Evolutionary conservation across 176 grass and related monocot species (phyloP), one percentile per base, ranked within the genome.

Genomic region (Eragrostis curvula): DNA sequence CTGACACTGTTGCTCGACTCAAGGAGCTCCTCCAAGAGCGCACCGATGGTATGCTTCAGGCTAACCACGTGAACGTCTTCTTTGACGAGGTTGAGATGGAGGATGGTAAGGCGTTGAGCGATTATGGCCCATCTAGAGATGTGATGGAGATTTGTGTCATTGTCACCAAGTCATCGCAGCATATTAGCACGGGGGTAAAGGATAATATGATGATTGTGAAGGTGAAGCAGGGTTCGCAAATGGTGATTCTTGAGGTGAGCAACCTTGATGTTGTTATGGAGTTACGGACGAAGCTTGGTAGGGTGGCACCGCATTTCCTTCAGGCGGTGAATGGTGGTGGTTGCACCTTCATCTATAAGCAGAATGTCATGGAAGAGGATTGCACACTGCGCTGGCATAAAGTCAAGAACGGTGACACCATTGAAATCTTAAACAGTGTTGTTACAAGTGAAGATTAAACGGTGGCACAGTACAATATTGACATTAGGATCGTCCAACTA

Each of bases 241-340:
- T 45, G 44, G 55, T 58, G 55, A 24, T 24, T 8, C 55, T 58
- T 10, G 55, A 58, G 55, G n/a, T 58, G 20, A 58, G 20, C 21
- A 24, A 24, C 12, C 18, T 58, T 11, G 9, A 58, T 24, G 12
- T 24, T 58, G 81, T 84, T 21, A 77, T 58, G 73, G 82, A 70
- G 39, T 18, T 84, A 14, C 51, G 73, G 9, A 28, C 13, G 17
- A n/a, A 61, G 65, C 65, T 78, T 28, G 9, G 42, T 46, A 46
- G 18, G 25, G 63, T 30, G 6, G 73, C 14, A 13, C 51, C 51
- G 12, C 41, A 60, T 6, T 66, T 78, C 14, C 27, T 39, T 28
- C 65, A 78, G 6, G 50, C 74, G 6, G 58, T 28, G 25, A 4
- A 36, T 36, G 58, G 3, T 13, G 9, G 58, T 59, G 56, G 0